phyloP scores from a whole-genome alignment of 345 rosid species.

The Brassica rapa region DNA sequence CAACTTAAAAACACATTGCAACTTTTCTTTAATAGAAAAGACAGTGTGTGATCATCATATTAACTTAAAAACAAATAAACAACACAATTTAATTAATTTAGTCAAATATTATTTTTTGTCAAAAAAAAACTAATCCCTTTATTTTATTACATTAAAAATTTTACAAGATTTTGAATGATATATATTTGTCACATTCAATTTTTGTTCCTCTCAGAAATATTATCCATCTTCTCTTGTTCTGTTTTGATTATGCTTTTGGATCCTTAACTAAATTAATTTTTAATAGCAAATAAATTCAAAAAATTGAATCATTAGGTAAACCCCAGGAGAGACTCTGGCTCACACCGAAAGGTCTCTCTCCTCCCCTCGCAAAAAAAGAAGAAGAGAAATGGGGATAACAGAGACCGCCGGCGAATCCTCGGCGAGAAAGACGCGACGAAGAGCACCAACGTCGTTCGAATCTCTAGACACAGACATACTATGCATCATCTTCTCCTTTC shows the following conservation, averaged over 20 bases:
- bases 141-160: neutral
- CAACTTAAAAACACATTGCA: neutral
- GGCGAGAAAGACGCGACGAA: conserved; percentile 50
- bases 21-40: no score
- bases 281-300: no score
- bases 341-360: neutral
- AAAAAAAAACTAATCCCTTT: neutral
- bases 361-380: neutral
- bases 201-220: no score
- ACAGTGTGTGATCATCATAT: no score
- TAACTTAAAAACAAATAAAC: neutral
- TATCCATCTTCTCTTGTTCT: no score
- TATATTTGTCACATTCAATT: no score
- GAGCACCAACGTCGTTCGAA: conserved; percentile 43
- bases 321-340: no score
- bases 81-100: no score
- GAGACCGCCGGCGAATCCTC: conserved; percentile 39
- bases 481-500: conserved; percentile 68
- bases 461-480: conserved; percentile 61
- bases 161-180: neutral
- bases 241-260: no score
- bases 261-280: no score
- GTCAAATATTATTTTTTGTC: no score
- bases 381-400: conserved; percentile 28
- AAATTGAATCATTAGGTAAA: no score